Base-by-base conservation (phyloP, 164 flowering plant genomes). In the Taxillus chinensis region DNA sequence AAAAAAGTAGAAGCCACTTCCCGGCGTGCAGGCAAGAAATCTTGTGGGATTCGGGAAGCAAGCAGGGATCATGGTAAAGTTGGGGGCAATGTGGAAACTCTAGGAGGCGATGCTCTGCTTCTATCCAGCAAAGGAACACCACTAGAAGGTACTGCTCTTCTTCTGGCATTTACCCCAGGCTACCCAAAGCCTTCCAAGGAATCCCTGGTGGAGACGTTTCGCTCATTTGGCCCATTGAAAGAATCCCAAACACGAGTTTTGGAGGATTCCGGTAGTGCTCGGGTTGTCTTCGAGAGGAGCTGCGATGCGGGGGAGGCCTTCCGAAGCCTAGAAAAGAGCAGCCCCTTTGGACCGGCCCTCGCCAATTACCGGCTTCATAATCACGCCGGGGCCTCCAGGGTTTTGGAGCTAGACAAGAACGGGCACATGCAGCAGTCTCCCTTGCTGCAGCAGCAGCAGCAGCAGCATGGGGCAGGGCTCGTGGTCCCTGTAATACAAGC, bases 281-380 rank as follows among this genome's bases (percentile, higher is more conserved):
- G 64, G 59, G 69, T 87, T 38, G 81, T 74, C 41, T 87, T 77
- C 45, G 10, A 45, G 41, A 73, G 67, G 42, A 71, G 63, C 49
- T 62, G 72, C 15, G 90, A 85, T 64, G 90, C 90, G 41, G 72
- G 58, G 43, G 73, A 75, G 39, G 93, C 87, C 27, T 64, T 70
- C 58, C 69, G 59, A 53, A 83, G 80, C 51, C 68, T 82, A 55
- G 78, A 71, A 59, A 79, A 70, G 27, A 65, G 15, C 65, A 76
- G 60, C 54, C 82, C 79, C 5, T 79, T 86, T 61, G 83, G 85
- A 57, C 65, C 75, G 41, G 59, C 73, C 11, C 74, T 78, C 38
- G 62, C 72, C 8, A 73, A 65, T 59, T 83, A 76, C 62, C 59
- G 58, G 53, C 78, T 87, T 41, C 74, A 61, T n/a, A 60, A 73